Conservation (phyloP, 345 rosid genomes). For the Nasturtium officinale region DNA sequence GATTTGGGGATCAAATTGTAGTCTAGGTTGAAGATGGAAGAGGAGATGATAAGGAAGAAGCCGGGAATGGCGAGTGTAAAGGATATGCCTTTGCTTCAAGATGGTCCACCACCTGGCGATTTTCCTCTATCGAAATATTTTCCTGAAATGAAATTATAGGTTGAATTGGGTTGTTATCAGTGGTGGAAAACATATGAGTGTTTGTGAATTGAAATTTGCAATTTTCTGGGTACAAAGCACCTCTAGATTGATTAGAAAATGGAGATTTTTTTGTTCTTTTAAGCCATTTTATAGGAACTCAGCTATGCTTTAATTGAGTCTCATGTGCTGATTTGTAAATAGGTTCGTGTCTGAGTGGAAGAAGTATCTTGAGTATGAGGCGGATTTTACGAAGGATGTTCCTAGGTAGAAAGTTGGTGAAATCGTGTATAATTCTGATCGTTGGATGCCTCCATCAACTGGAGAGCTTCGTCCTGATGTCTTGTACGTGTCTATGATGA, state of each 20-base stretch:
- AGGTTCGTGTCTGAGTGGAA: constrained; percentile 98
- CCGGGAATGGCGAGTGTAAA: constrained; percentile 98
- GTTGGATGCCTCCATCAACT: constrained; percentile 97
- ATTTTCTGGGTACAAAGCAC: neutral
- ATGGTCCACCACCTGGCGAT: constrained; percentile 63
- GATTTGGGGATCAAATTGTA: constrained; percentile 21
- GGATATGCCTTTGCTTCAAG: constrained; percentile 95
- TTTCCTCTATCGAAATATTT: neutral
- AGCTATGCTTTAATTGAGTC: neutral
- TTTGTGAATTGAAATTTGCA: neutral
- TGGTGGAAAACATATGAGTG: neutral
- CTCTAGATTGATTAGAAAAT: neutral
- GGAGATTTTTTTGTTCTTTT: neutral
- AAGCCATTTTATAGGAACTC: neutral
- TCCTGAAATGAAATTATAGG: neutral
- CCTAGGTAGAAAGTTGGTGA: constrained; percentile 99
- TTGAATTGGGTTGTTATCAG: neutral
- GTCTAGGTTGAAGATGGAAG: constrained; percentile 66
- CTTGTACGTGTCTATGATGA: neutral
- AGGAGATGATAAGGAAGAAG: constrained; percentile 91
- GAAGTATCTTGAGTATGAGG: constrained; percentile 96
- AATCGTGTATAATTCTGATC: constrained; percentile 84
- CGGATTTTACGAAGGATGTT: constrained; percentile 98
- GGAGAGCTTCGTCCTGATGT: constrained; percentile 98
- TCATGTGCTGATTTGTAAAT: neutral